phyloP scores from a whole-genome alignment of 106 monocot genomes.

The Apostasia ramifera region DNA sequence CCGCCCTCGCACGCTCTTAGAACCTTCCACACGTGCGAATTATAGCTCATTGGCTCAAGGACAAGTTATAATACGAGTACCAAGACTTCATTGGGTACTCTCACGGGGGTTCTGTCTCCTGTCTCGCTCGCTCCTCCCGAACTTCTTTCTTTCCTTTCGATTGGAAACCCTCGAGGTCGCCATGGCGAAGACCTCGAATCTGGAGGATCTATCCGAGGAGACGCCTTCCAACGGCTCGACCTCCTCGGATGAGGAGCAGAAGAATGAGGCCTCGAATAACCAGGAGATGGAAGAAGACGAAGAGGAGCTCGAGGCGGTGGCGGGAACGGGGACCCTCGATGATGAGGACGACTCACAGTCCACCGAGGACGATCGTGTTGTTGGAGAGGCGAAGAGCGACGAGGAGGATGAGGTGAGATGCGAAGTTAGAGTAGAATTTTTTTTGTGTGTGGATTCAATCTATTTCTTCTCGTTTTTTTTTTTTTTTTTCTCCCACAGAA shows the following conservation, averaged over 20 bases:
- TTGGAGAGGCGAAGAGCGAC: conserved; percentile 15
- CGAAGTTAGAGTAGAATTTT: neutral
- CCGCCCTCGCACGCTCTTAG: no score
- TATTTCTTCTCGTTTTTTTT: neutral
- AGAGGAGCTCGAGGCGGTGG: conserved; percentile 67
- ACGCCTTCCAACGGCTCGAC: conserved; percentile 12
- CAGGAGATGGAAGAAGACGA: conserved; percentile 35
- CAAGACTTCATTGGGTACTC: no score
- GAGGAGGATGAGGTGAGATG: conserved; percentile 9
- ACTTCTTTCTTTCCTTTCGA: neutral
- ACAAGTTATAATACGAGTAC: no score
- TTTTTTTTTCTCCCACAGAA: neutral
- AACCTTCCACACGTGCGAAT: no score
- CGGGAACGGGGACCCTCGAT: conserved; percentile 23
- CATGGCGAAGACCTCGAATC: conserved; percentile 37
- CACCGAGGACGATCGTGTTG: conserved; percentile 53
- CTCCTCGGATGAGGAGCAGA: conserved; percentile 25
- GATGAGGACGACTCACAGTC: conserved; percentile 30
- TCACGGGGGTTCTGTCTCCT: neutral
- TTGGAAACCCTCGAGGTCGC: conserved; percentile 7
- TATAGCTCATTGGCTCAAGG: no score
- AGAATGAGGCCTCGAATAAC: conserved; percentile 5
- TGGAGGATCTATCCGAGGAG: conserved; percentile 23
- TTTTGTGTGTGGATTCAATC: neutral
- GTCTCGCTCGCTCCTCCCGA: neutral